Evolutionary conservation across 169 alveolate species (phyloP).

Genomic region (Perkinsus marinus): DNA sequence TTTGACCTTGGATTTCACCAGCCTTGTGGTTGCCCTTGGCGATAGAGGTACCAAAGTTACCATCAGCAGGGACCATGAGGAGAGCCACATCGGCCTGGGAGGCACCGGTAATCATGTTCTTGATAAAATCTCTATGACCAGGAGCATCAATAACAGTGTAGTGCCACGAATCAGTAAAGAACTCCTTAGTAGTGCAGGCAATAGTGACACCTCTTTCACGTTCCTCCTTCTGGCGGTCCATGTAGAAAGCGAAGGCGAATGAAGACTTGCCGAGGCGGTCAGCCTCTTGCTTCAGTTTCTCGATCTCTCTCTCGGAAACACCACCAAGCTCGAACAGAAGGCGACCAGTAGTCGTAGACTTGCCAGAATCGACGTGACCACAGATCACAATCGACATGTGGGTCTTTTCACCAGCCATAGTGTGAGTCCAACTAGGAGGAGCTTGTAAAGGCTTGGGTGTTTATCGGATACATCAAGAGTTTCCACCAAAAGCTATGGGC

Average conservation of each 20-base stretch:
- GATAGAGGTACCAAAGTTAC: slow-evolving; percentile 7
- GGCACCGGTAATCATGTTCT: slow-evolving; percentile 98
- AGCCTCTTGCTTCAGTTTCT: slow-evolving; percentile 85
- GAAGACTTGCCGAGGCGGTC: slow-evolving; percentile 85
- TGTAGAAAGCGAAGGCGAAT: slow-evolving; percentile 95
- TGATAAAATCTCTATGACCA: slow-evolving; percentile 97
- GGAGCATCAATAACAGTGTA: slow-evolving; percentile 99
- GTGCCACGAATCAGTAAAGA: slow-evolving; percentile 87
- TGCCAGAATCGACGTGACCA: slow-evolving; percentile 96
- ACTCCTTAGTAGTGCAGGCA: slow-evolving; percentile 90
- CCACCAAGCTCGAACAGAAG: slow-evolving; percentile 88
- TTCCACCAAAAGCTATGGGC: neutral
- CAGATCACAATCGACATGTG: slow-evolving; percentile 83
- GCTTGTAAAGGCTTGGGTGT: neutral
- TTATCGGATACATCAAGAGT: neutral
- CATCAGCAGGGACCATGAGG: slow-evolving; percentile 91
- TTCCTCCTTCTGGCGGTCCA: slow-evolving; percentile 95
- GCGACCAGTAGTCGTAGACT: slow-evolving; percentile 91
- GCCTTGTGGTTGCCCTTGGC: neutral
- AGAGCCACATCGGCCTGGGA: slow-evolving; percentile 97
- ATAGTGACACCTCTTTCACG: slow-evolving; percentile 98
- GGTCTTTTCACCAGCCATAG: slow-evolving; percentile 49
- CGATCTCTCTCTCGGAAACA: slow-evolving; percentile 82
- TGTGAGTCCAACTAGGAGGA: slow-evolving; percentile 10
- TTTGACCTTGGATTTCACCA: slow-evolving; percentile 68